Evolutionary conservation across 1,139 yeast species (phyloP), one percentile per base, ranked within the genome.

Genomic region (Candida neerlandica): DNA sequence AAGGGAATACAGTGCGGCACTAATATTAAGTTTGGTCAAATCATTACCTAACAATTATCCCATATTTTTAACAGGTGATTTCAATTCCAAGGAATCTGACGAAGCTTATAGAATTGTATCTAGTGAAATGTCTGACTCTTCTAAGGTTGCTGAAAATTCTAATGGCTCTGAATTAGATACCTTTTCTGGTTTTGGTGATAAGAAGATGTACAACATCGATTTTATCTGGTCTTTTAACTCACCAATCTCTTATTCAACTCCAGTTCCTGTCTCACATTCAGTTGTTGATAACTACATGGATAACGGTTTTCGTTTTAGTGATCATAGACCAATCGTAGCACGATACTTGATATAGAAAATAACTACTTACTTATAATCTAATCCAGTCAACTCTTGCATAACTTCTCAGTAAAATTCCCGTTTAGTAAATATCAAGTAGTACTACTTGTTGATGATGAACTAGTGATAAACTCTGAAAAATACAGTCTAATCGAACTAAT

Each of bases 261-360:
- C 53, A 2, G 61, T 56, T 12, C 60, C 70, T 33, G 68, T 67
- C 42, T 72, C 43, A 10, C 49, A 74, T 58, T 73, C 72, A 37
- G 71, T 73, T 43, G 64, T 71, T 40, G 71, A 71, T 29, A 62
- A 62, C 43, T 53, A 46, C 47, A 51, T 66, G 15, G 57, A 63
- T 46, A 51, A 60, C 26, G 63, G 59, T 1, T 60, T 56, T 32
- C 68, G 68, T 51, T 63, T 71, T 32, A 71, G 78, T 44, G 82
- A 78, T 57, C 82, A 78, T 55, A 62, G 81, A 52, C 79, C 81
- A 0, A 66, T 76, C 14, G 61, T 65, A 26, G 64, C 68, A 9
- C 71, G 72, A 43, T 58, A 61, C 21, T 19, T 43, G 14, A 33
- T 26, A 23, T 43, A 21, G 32, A 43, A 23, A 21, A 21, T 6